Conservation (phyloP, 345 rosid species). For the Linum lewisii region DNA sequence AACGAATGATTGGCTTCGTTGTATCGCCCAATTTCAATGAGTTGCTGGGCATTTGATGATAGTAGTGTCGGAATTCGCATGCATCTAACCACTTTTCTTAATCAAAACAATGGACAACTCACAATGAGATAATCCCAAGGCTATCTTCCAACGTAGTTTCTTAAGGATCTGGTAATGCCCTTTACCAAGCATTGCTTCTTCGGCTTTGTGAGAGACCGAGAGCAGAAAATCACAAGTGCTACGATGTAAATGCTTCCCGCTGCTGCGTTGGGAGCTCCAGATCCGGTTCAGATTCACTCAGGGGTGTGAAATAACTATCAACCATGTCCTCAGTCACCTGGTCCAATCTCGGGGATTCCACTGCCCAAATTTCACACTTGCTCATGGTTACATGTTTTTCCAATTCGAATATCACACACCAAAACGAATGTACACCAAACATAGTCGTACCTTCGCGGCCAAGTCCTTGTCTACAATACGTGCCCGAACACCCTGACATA, state of each 20-base stretch:
- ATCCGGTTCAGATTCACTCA: slow-evolving; percentile 49
- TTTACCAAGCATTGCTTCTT: no score
- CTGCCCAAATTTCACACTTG: slow-evolving; percentile 28
- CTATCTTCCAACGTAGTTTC: no score
- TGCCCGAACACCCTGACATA: slow-evolving; percentile 69
- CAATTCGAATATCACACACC: not conserved
- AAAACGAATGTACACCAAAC: not conserved
- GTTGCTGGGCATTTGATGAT: no score
- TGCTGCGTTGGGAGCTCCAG: slow-evolving; percentile 69
- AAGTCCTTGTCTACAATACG: slow-evolving; percentile 71
- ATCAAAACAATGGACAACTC: no score
- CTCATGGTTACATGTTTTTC: not conserved
- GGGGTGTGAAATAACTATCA: slow-evolving; percentile 55
- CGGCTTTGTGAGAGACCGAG: no score
- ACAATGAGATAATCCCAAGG: no score
- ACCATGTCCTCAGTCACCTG: slow-evolving; percentile 74
- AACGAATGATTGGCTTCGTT: no score
- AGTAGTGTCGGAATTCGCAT: no score
- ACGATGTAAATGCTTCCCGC: slow-evolving; percentile 57
- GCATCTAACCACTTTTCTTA: no score
- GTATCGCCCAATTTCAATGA: no score
- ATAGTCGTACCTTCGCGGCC: slow-evolving; percentile 53
- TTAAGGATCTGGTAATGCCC: no score
- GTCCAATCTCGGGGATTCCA: slow-evolving; percentile 74
- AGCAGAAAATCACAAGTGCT: no score